Evolutionary conservation across 176 grass and related monocot genomes (phyloP), one percentile per base, ranked within the genome.

Genomic region (Saccharum spontaneum): DNA sequence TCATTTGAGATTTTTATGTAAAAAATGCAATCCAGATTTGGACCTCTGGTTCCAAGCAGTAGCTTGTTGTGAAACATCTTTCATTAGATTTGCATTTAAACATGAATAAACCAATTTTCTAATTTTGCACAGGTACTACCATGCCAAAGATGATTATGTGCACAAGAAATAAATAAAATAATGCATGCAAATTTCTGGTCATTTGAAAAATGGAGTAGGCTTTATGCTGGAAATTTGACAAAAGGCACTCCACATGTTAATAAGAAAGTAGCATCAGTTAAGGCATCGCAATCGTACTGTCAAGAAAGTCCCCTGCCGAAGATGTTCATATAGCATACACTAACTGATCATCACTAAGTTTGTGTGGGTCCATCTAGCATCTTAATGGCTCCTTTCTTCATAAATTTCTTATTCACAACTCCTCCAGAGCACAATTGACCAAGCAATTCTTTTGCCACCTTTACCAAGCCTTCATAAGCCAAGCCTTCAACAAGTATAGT

Each of bases 401-500:
- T 54, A 67, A 83, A 54, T 12, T 46, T 88, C 73, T 88, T 88
- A 31, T 60, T 78, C 43, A 83, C 54, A 3, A 90, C 91, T 69
- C 86, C 82, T 79, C 66, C 78, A 64, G 65, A 80, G 59, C 87
- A 80, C 40, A 93, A 57, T 30, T 87, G 72, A 62, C 38, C 71
- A 8, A 86, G 72, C 67, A 93, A 62, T 43, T 90, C 91, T 18
- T 62, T 70, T 69, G 91, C 91, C 85, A 82, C 85, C 48, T 64
- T 75, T 84, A 69, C 37, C 17, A 89, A 76, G 59, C 91, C 87
- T 44, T 86, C 87, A 69, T 90, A 90, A 78, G 87, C 85, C 78
- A 93, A 82, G 28, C 91, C 91, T 76, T 93, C 91, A 73, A 93
- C 66, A 46, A 93, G 55, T 68, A 93, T 86, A 48, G 88, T 87